A percentile compares a stretch with the other conserved stretches of the same genome.
Conservation (phyloP, 352 stramenopile species). For the Phytopythium oedochilum region DNA sequence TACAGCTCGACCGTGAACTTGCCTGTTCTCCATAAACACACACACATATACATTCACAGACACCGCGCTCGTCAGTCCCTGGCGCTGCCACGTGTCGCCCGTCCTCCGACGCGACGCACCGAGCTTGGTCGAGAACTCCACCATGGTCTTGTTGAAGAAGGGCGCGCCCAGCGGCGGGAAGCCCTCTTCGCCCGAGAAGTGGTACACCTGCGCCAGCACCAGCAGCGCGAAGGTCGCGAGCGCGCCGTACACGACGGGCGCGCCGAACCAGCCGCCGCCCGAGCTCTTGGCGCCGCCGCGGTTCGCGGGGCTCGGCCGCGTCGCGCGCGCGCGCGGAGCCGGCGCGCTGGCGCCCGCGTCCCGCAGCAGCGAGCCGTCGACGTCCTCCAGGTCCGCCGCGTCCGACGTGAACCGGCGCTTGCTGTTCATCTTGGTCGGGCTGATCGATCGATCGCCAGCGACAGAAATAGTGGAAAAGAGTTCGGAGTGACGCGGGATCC, state of each 20-base stretch:
- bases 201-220: conserved; percentile 58
- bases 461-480: neutral
- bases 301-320: conserved; percentile 1
- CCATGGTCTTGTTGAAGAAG: conserved; percentile 83
- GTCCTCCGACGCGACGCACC: too few species aligned
- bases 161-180: conserved; percentile 42
- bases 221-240: conserved; percentile 51
- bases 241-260: conserved; percentile 31
- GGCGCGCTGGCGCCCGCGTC: neutral
- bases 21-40: conserved; percentile 10
- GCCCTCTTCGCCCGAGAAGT: conserved; percentile 44
- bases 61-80: neutral
- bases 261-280: conserved; percentile 28
- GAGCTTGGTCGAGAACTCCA: conserved; percentile 74
- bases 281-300: neutral
- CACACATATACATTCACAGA: neutral
- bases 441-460: neutral
- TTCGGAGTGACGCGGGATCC: neutral
- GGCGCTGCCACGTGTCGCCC: conserved; percentile 2
- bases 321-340: neutral
- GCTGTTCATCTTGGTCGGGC: too few species aligned
- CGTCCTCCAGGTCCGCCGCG: conserved; percentile 16
- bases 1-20: conserved; percentile 78
- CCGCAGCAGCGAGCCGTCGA: neutral
- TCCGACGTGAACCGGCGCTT: conserved; percentile 21